phyloP scores from a whole-genome alignment of 1,284 basidiomycete genomes.

The Ceratobasidium sp. region DNA sequence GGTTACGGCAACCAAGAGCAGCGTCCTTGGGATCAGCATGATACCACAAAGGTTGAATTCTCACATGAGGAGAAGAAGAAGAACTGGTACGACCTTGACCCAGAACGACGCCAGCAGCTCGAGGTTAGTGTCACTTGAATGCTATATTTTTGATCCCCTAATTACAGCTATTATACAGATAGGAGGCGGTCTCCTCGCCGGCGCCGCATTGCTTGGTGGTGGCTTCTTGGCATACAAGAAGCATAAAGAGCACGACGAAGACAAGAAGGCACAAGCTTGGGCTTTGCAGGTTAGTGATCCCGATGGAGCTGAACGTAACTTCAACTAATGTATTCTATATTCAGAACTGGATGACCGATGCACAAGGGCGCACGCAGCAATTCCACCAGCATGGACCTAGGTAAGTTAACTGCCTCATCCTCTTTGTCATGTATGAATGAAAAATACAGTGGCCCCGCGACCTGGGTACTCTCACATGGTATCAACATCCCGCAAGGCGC shows the following conservation, averaged over 20 bases:
- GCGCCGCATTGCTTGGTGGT: conserved; percentile 62
- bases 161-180: conserved; percentile 57
- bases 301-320: conserved; percentile 47
- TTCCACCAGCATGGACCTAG: conserved; percentile 61
- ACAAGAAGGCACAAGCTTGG: conserved; percentile 67
- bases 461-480: conserved; percentile 62
- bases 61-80: conserved; percentile 63
- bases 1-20: conserved; percentile 52
- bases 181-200: conserved; percentile 70
- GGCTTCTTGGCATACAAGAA: conserved; percentile 66
- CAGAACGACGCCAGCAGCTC: conserved; percentile 66
- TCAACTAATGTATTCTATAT: not conserved
- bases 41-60: conserved; percentile 56
- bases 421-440: conserved; percentile 23
- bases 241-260: conserved; percentile 67
- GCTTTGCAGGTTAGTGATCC: conserved; percentile 50
- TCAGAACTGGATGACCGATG: conserved; percentile 65
- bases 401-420: conserved; percentile 57
- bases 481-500: conserved; percentile 67
- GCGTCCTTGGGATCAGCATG: conserved; percentile 53
- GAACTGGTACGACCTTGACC: conserved; percentile 66
- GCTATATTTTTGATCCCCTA: not conserved
- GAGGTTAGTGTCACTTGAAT: conserved; percentile 57
- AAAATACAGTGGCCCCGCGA: not conserved
- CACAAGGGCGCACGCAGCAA: conserved; percentile 62